Evolutionary conservation across 2,329 filamentous ascomycete genomes (phyloP).

Genomic region (Ceratocystiopsis minuta): DNA sequence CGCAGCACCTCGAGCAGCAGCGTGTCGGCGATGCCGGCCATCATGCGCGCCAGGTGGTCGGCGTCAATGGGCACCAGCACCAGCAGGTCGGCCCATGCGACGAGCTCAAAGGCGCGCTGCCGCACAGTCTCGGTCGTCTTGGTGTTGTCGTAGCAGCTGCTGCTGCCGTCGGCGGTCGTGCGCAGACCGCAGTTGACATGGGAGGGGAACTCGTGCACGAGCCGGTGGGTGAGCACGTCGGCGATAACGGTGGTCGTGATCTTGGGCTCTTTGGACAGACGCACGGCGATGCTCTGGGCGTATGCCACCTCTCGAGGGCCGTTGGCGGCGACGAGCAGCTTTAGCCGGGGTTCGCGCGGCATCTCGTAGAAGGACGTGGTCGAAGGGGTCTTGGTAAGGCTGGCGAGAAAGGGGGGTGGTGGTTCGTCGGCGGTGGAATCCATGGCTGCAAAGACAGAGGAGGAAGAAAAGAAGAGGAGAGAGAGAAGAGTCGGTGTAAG

Average conservation of each 20-base stretch:
- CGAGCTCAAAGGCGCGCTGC: slow-evolving; percentile 45
- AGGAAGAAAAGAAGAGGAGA: too few species aligned
- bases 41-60: slow-evolving; percentile 71
- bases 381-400: slow-evolving; percentile 8
- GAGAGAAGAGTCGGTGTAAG: too few species aligned
- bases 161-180: slow-evolving; percentile 11
- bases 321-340: slow-evolving; percentile 47
- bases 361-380: slow-evolving; percentile 10
- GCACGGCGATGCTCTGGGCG: slow-evolving; percentile 46
- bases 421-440: slow-evolving; percentile 5
- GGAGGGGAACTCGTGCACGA: slow-evolving; percentile 44
- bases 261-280: slow-evolving; percentile 45
- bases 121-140: slow-evolving; percentile 33
- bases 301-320: slow-evolving; percentile 47
- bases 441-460: too few species aligned
- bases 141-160: background rate
- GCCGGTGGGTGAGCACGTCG: slow-evolving; percentile 44
- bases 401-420: slow-evolving; percentile 8
- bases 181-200: slow-evolving; percentile 34
- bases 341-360: slow-evolving; percentile 24
- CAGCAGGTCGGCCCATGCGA: slow-evolving; percentile 75
- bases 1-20: slow-evolving; percentile 64
- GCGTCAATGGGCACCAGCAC: slow-evolving; percentile 74
- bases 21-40: slow-evolving; percentile 66
- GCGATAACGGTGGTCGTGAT: slow-evolving; percentile 45